Evolutionary conservation across 169 alveolate genomes (phyloP).

Genomic region (Eimeria necatrix): DNA sequence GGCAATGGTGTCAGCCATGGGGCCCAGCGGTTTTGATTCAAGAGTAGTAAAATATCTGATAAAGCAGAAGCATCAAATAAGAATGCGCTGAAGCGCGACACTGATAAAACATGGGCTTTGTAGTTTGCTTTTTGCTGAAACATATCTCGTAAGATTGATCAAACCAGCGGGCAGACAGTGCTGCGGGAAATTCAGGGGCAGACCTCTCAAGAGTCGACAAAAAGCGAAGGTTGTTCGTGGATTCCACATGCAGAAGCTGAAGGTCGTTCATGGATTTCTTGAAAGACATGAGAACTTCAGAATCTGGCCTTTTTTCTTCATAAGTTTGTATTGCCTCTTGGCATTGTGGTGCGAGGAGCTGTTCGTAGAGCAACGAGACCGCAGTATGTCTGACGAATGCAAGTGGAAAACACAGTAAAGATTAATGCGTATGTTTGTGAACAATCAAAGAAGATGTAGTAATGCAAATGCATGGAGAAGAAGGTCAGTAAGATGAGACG

Average conservation of each 20-base stretch:
- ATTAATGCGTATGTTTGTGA: no score
- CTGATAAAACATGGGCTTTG: no score
- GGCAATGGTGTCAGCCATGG: slow-evolving; percentile 83
- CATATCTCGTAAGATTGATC: no score
- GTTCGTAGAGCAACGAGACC: slow-evolving; percentile 84
- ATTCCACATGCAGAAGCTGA: slow-evolving; percentile 92
- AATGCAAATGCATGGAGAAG: no score
- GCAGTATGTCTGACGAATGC: slow-evolving; percentile 70
- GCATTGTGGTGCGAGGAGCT: slow-evolving; percentile 82
- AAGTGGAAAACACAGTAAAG: no score
- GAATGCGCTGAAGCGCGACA: neutral
- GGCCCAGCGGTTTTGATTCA: slow-evolving; percentile 81
- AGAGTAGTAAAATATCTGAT: slow-evolving; percentile 83
- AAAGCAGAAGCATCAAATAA: neutral
- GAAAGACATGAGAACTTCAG: slow-evolving; percentile 16
- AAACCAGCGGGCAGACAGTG: neutral
- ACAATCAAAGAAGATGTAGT: no score
- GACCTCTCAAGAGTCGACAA: slow-evolving; percentile 93
- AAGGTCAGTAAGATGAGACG: no score
- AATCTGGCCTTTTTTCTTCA: slow-evolving; percentile 45
- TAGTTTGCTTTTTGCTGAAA: no score
- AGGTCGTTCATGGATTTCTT: slow-evolving; percentile 84
- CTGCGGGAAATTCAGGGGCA: neutral
- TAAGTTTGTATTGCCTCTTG: slow-evolving; percentile 45
- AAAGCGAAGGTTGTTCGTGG: slow-evolving; percentile 95